These are phyloP conservation scores for Lycium ferocissimum DNA, from an alignment of 257 asterid species.

Conservation along the genomic window DNA sequence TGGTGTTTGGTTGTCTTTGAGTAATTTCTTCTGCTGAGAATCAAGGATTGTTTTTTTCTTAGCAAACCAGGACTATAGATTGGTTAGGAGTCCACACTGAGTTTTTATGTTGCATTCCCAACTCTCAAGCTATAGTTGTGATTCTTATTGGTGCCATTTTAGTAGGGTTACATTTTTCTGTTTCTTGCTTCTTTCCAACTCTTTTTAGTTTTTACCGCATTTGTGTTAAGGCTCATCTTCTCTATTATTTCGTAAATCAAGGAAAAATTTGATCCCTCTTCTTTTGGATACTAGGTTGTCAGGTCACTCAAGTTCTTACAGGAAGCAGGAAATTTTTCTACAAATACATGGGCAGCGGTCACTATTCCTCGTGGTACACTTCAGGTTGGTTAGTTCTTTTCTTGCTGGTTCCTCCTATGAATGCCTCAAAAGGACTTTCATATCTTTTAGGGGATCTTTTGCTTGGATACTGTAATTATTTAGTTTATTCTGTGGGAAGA, in stretches of 20 bases:
- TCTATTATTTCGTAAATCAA: constrained; percentile 3
- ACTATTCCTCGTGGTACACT: constrained; percentile 98
- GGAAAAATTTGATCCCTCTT: background rate
- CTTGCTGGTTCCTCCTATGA: constrained; percentile 31
- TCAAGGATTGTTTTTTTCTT: background rate
- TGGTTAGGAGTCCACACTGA: constrained; percentile 27
- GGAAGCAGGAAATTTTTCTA: constrained; percentile 60
- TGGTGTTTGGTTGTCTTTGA: constrained; percentile 9
- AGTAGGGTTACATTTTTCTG: background rate
- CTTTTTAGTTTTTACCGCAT: background rate
- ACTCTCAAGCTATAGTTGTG: background rate
- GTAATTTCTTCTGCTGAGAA: constrained; percentile 1
- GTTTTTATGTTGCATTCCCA: background rate
- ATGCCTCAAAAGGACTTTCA: constrained; percentile 18
- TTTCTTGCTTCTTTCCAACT: background rate
- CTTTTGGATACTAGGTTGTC: constrained; percentile 66
- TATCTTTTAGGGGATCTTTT: constrained; percentile 14
- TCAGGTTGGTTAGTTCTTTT: constrained; percentile 80
- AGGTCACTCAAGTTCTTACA: constrained; percentile 87
- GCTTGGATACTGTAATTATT: background rate
- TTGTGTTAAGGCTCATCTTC: background rate
- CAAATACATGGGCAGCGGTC: constrained; percentile 75
- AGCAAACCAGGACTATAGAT: background rate
- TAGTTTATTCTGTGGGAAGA: background rate
- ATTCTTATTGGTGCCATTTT: constrained; percentile 1